Evolutionary conservation across 2,329 filamentous ascomycete species (phyloP), one percentile per base, ranked within the genome.

Genomic region (Penicillium olsonii): DNA sequence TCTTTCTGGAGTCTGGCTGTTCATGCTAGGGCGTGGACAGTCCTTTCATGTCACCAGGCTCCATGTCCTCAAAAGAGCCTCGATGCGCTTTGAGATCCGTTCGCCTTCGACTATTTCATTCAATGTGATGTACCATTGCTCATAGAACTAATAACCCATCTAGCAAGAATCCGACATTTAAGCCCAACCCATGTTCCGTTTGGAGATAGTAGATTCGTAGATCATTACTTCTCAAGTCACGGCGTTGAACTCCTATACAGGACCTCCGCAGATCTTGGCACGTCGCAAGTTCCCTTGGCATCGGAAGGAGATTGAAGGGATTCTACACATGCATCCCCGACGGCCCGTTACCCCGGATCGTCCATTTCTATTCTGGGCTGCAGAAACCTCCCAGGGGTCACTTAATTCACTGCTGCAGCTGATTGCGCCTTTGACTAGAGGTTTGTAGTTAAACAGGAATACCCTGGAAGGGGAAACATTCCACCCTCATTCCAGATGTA

Each of bases 211-310:
- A n/a, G n/a, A n/a, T n/a, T n/a, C 12, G 62, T 57, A 54, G 57
- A 65, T 65, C 63, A 57, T 62, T 65, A 40, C 61, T 62, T 20
- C 56, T 55, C 58, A 56, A 42, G 61, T 49, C 59, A 63, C 61
- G 58, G 45, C 41, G 46, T 44, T 50, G 27, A 24, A n/a, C 33
- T 46, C 26, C 37, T 46, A 45, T 11, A n/a, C n/a, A n/a, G n/a
- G 22, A 5, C 22, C 22, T 31, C 34, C 15, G 10, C 39, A 27
- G 20, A 42, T 34, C 50, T 57, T 55, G 47, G 55, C 55, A 50
- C 7, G 50, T 56, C 40, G 22, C 50, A 56, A 17, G 19, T 33
- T 39, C 18, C 17, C 50, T 54, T 55, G 50, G 50, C 48, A 49
- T 40, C n/a, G 39, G 7, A 22, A 14, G 12, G 1, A 20, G 18